Conservation (phyloP, 2,329 filamentous ascomycete genomes). For the Eutypa lata region DNA sequence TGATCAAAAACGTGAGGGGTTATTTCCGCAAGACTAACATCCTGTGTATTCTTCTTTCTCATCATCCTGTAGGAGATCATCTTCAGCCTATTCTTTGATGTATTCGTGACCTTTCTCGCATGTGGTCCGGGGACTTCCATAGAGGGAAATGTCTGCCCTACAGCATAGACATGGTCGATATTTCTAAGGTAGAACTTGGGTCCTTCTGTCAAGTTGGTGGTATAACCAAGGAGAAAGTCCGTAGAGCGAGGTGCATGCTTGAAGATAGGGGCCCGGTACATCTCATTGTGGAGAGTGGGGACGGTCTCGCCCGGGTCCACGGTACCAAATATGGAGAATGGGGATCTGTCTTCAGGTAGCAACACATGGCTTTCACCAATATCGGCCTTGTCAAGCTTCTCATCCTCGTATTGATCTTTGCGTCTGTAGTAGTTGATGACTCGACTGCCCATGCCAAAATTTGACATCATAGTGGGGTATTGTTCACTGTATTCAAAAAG, state of each 20-base stretch:
- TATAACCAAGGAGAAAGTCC: conserved; percentile 86
- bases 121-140: conserved; percentile 92
- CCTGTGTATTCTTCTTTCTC: conserved; percentile 66
- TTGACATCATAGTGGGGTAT: conserved; percentile 85
- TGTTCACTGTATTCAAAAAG: conserved; percentile 96
- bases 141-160: conserved; percentile 89
- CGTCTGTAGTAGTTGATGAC: conserved; percentile 96
- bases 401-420: conserved; percentile 70
- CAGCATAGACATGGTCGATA: conserved; percentile 85
- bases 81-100: conserved; percentile 94
- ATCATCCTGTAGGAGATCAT: conserved; percentile 93
- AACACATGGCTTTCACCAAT: conserved; percentile 87
- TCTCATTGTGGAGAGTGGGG: conserved; percentile 87
- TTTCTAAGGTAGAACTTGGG: conserved; percentile 80
- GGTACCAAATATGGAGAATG: conserved; percentile 91
- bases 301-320: conserved; percentile 89
- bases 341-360: conserved; percentile 90
- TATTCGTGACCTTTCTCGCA: conserved; percentile 91
- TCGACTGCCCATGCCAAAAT: conserved; percentile 95
- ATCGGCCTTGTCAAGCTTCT: conserved; percentile 74
- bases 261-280: conserved; percentile 94
- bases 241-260: conserved; percentile 73
- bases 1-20: conserved; percentile 91
- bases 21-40: conserved; percentile 76
- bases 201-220: conserved; percentile 73